Evolutionary conservation across 257 asterid species (phyloP), one percentile per base, ranked within the genome.

Genomic region (Nicotiana attenuata): DNA sequence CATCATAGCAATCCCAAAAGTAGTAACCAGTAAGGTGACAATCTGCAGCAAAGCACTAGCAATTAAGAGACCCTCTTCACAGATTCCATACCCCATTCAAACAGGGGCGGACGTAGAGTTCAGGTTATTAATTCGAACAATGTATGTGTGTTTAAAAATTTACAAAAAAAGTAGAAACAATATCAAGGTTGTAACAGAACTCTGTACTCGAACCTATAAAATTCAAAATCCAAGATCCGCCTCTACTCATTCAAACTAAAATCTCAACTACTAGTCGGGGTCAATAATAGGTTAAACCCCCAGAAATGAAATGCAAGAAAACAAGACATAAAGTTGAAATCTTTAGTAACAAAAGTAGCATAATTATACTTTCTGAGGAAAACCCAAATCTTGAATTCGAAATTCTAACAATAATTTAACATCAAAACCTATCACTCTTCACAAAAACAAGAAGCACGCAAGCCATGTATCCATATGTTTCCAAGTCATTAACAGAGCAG

Each of bases 1-100:
- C 90, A 89, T 89, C 77, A 2, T 13, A 9, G 26, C 31, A 29
- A 28, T 41, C 56, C 45, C 78, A 45, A 66, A 41, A 19, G 50
- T 24, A 28, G 76, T 47, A 82, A 19, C 71, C 22, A 67, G 41
- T 5, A 55, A 22, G 24, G 24, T 26, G 56, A 75, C n/a, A 75
- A 61, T 31, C 47, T 77, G 41, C 76, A 67, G 29, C 28, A 65
- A 65, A 31, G 26, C 47, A 60, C 59, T 80, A 41, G 64, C 77
- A 65, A 65, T 50, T 10, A 19, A 20, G 59, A 71, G 19, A 71
- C 16, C 41, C 50, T 41, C 50, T 41, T 9, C 50, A 41, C 50
- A 41, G 3, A 41, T 41, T 41, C 3, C 11, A 41, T 41, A 41
- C 50, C 50, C 9, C 50, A 41, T 9, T 41, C 13, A 41, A 9